These are phyloP conservation scores for Suillus subaureus DNA, from an alignment of 768 basidiomycete genomes.

Conservation along the genomic window DNA sequence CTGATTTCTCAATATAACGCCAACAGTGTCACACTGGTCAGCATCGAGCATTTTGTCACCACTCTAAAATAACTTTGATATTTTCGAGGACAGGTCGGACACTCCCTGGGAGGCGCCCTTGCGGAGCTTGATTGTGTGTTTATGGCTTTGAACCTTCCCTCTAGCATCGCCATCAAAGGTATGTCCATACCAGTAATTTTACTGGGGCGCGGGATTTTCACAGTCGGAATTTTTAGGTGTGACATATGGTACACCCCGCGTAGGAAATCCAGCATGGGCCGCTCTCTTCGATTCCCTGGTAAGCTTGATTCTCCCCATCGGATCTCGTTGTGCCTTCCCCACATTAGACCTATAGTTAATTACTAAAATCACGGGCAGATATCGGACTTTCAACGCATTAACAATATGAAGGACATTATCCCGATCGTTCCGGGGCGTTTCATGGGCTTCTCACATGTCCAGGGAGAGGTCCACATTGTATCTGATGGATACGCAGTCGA, in stretches of 20 bases:
- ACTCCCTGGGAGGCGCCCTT: constrained; percentile 55
- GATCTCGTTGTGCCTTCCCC: not conserved
- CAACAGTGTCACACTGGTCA: constrained; percentile 44
- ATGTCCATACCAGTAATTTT: not conserved
- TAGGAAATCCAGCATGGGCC: constrained; percentile 32
- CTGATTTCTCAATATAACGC: constrained; percentile 41
- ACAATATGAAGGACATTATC: constrained; percentile 43
- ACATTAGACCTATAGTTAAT: not conserved
- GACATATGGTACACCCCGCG: constrained; percentile 34
- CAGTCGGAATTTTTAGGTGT: constrained; percentile 12
- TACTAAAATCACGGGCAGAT: constrained; percentile 14
- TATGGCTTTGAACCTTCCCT: constrained; percentile 49
- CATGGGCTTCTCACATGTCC: constrained; percentile 47
- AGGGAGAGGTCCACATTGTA: constrained; percentile 48
- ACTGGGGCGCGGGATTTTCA: not conserved
- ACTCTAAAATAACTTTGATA: not conserved
- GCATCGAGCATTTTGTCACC: constrained; percentile 16
- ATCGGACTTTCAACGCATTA: constrained; percentile 29
- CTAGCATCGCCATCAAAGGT: constrained; percentile 33
- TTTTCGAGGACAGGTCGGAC: constrained; percentile 37
- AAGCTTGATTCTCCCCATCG: constrained; percentile 7
- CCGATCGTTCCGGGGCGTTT: constrained; percentile 58
- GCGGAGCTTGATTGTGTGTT: constrained; percentile 53
- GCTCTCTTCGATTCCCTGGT: constrained; percentile 29
- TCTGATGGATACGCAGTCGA: constrained; percentile 35